These are phyloP conservation scores for Epichloe scottii DNA, from an alignment of 2,329 filamentous ascomycete species.

Conservation along the genomic window DNA sequence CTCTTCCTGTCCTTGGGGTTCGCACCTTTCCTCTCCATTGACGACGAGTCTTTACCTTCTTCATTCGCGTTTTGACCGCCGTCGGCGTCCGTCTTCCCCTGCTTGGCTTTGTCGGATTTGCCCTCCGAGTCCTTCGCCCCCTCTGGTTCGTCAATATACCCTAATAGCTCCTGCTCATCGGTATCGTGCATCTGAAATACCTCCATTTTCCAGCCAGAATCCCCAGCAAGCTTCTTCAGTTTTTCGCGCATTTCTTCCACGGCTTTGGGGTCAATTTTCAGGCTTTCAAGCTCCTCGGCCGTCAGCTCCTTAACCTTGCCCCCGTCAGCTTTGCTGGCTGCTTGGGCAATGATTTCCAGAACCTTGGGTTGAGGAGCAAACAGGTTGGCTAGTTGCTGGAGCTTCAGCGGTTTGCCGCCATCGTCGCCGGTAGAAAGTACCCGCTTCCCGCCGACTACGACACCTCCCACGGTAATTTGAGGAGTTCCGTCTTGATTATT, in stretches of 20 bases:
- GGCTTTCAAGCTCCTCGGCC: conserved; percentile 53
- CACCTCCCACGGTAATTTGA: conserved; percentile 35
- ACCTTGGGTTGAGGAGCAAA: conserved; percentile 15
- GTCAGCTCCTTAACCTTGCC: conserved; percentile 49
- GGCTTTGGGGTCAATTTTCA: conserved; percentile 53
- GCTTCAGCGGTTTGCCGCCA: conserved; percentile 33
- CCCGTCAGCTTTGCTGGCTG: conserved; percentile 40
- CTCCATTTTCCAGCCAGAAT: conserved; percentile 69
- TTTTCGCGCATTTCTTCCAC: conserved; percentile 58
- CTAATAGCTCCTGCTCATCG: conserved; percentile 51
- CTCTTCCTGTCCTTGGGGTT: conserved; percentile 5
- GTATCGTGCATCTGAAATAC: conserved; percentile 53
- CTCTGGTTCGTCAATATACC: conserved; percentile 45
- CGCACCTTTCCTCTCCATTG: neutral
- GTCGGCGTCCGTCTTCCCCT: neutral
- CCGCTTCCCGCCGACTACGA: conserved; percentile 38
- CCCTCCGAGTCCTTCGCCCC: conserved; percentile 7
- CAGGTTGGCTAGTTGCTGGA: conserved; percentile 17
- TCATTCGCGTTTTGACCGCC: conserved; percentile 15
- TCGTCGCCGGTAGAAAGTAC: conserved; percentile 33
- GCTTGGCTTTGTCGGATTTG: conserved; percentile 19
- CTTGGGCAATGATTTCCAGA: conserved; percentile 31
- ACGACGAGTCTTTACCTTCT: conserved; percentile 1
- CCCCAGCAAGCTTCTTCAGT: conserved; percentile 55
- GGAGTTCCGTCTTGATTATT: conserved; percentile 22